Base-by-base conservation (phyloP, 1,284 basidiomycete genomes). In the Cystobasidiaceae sp. region DNA sequence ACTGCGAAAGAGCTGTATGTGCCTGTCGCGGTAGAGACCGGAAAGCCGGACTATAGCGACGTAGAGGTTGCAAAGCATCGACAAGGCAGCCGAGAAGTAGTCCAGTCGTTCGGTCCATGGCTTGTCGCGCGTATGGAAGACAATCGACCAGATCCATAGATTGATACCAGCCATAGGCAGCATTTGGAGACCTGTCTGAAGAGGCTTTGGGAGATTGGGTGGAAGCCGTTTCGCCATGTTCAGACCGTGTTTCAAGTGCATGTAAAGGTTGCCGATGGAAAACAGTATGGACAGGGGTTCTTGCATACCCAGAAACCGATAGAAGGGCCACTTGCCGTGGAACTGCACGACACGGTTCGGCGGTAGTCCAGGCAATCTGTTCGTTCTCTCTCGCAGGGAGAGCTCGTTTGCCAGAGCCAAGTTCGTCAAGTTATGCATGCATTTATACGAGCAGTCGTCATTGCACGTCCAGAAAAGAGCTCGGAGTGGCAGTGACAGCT, bases 251-350 rank as follows among this genome's bases (percentile, higher is more conserved):
- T 61, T 79, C 77, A 1, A 80, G 78, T 97, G 90, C 25, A 82
- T 83, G 77, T 81, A 84, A 30, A 96, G 79, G 76, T 99, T 98
- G 66, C 86, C 76, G 23, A 97, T 71, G 7, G 90, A 93, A 79
- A 97, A 97, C 32, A 86, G 75, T 59, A 97, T 93, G 11, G 90
- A 90, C 13, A 93, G 85, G 3, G 94, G 93, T 77, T 99, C 96
- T 77, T 98, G 96, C 77, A 91, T 87, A 27, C 91, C 91, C 4
- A 82, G 77, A 23, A 89, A 78, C 3, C 72, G 82, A 83, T 86
- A 87, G 77, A 97, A 97, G 0, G 92, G 90, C 93, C 94, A 98
- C 80, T 98, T 98, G 25, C 96, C 96, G 73, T 92, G 85, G 77
- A 89, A 97, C 73, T 96, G 93, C 30, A 73, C 72, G 27, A 74